Percentiles rank a stretch among this genome's conserved stretches.
Conservation (phyloP, 1,284 basidiomycete species). For the Sparassis latifolia region DNA sequence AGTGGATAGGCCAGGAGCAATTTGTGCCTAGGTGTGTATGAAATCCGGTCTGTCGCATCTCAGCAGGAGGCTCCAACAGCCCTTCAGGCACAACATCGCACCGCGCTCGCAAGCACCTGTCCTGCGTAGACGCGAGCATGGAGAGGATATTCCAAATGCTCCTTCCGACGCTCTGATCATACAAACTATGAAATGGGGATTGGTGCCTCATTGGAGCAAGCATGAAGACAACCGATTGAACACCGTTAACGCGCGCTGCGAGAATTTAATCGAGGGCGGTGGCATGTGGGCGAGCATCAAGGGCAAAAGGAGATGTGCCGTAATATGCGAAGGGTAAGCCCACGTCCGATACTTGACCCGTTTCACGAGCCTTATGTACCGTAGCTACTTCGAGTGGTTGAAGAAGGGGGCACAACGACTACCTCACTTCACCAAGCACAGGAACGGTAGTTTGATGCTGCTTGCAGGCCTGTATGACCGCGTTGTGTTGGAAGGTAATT, state of each 20-base stretch:
- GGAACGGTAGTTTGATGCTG: slow-evolving; percentile 67
- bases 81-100: slow-evolving; percentile 56
- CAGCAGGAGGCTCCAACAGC: slow-evolving; percentile 19
- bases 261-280: slow-evolving; percentile 67
- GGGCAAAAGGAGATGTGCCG: slow-evolving; percentile 72
- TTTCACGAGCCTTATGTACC: slow-evolving; percentile 7
- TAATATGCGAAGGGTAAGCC: slow-evolving; percentile 74
- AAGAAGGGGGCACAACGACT: slow-evolving; percentile 73
- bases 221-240: slow-evolving; percentile 62
- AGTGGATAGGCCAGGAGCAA: slow-evolving; percentile 57
- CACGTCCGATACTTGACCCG: neutral
- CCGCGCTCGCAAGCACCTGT: slow-evolving; percentile 66
- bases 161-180: slow-evolving; percentile 31
- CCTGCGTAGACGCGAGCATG: slow-evolving; percentile 34
- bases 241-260: slow-evolving; percentile 87
- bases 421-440: slow-evolving; percentile 76
- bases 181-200: slow-evolving; percentile 87
- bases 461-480: slow-evolving; percentile 87
- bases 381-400: slow-evolving; percentile 89
- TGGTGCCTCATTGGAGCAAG: slow-evolving; percentile 83
- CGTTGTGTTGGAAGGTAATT: slow-evolving; percentile 53
- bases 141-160: neutral
- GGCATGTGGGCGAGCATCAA: slow-evolving; percentile 83
- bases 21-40: slow-evolving; percentile 39
- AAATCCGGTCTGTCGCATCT: neutral